Base-by-base conservation (phyloP, 2,329 filamentous ascomycete genomes). In the Fusarium begoniae region DNA sequence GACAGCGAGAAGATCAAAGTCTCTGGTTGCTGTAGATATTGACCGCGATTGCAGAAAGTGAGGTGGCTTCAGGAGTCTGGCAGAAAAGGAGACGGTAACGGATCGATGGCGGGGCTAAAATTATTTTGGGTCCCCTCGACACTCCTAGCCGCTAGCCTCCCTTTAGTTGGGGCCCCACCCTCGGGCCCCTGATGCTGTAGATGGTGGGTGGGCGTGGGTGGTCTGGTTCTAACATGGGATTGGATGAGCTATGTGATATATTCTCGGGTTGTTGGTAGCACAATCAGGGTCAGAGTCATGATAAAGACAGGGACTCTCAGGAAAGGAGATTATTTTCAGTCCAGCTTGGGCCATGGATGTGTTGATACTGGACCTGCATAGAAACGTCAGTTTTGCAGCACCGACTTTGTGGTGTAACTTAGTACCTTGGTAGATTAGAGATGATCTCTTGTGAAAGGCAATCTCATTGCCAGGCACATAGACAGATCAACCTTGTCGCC, bases 51-150 rank as follows among this genome's bases (percentile, higher is more conserved):
- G 63, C 54, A 61, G 72, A 51, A 63, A 70, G 71, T 73, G 67
- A 70, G 59, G 67, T 75, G 71, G 75, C 68, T 74, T 70, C 66
- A 71, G 72, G 74, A 73, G 77, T 72, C 72, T 71, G 70, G 77
- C 69, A 76, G 76, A 77, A 81, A 81, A 81, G 79, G 80, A 77
- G 79, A 78, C 73, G 72, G 79, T 73, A 78, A 80, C 79, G 77
- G 81, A 83, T 82, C 77, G 81, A 83, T 82, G 81, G 82, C 81
- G 82, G 82, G 82, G 82, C 81, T 80, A 79, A 81, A 81, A 81
- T 82, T 82, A 82, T 82, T 80, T 77, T 79, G 78, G 79, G 78
- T 75, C 76, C 76, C 73, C 72, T 78, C 78, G 53, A 59, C 65
- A 50, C 50, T 57, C 35, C 35, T 30, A 50, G 53, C 30, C 50